Percentiles rank a stretch among this genome's conserved stretches.
phyloP scores from a whole-genome alignment of 352 stramenopile genomes.

The Blastocystis sp. region DNA sequence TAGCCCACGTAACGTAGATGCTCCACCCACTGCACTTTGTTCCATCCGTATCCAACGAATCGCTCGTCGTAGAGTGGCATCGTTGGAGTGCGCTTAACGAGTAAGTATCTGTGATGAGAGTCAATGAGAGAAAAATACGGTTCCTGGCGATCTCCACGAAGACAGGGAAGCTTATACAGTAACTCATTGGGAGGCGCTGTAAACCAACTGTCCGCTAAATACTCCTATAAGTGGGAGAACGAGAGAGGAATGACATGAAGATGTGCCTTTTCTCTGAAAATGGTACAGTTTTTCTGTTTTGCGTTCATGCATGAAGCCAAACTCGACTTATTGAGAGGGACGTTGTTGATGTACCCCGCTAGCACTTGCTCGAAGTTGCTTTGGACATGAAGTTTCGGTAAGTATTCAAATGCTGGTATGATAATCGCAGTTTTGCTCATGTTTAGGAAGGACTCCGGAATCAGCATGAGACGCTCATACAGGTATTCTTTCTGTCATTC shows the following conservation, averaged over 20 bases:
- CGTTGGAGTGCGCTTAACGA: background rate
- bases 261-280: conserved; percentile 8
- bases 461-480: background rate
- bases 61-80: conserved; percentile 32
- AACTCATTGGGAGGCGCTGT: background rate
- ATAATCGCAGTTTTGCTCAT: background rate
- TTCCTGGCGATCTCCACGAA: background rate
- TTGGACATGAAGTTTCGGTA: background rate
- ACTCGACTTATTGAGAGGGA: background rate
- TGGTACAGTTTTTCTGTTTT: background rate
- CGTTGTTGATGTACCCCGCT: background rate
- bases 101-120: background rate
- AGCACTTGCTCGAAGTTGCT: background rate
- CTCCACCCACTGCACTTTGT: conserved; percentile 46
- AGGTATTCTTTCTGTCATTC: background rate
- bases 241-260: background rate
- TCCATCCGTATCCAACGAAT: conserved; percentile 36
- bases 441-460: background rate
- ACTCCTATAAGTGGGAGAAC: background rate
- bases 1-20: conserved; percentile 24
- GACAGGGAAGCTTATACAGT: background rate
- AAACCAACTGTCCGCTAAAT: background rate
- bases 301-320: background rate
- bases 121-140: background rate
- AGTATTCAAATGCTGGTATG: conserved; percentile 6